phyloP scores from a whole-genome alignment of 108 stramenopile genomes.

The Skeletonema grethae region DNA sequence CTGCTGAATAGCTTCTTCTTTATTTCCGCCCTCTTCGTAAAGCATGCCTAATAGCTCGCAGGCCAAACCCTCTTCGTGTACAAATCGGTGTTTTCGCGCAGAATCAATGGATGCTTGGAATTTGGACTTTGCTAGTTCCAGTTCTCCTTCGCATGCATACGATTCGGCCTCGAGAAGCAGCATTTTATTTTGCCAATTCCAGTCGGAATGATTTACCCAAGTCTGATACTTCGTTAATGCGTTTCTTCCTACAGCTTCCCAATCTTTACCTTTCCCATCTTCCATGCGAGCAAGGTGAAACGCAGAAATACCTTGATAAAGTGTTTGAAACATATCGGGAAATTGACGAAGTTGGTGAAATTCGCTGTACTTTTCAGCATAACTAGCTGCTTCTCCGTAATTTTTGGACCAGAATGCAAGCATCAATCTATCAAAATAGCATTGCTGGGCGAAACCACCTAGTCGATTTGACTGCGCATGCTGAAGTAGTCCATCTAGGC shows the following conservation, averaged over 20 bases:
- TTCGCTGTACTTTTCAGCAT: slow-evolving; percentile 9
- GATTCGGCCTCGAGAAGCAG: slow-evolving; percentile 3
- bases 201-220: not conserved
- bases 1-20: not conserved
- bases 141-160: not conserved
- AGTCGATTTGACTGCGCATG: not conserved
- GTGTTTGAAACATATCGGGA: not conserved
- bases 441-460: not conserved
- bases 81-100: slow-evolving; percentile 12
- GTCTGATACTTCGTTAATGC: not conserved
- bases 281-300: slow-evolving; percentile 1
- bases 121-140: not conserved
- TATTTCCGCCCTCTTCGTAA: not conserved
- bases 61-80: slow-evolving; percentile 14
- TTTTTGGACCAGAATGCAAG: slow-evolving; percentile 7
- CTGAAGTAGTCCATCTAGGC: not conserved
- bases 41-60: slow-evolving; percentile 17
- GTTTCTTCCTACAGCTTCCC: not conserved
- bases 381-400: slow-evolving; percentile 7
- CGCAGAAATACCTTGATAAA: slow-evolving; percentile 1
- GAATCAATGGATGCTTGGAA: slow-evolving; percentile 17
- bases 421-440: slow-evolving; percentile 7
- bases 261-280: not conserved
- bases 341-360: not conserved
- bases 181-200: slow-evolving; percentile 18